Evolutionary conservation across 73 alveolate species (phyloP).

Genomic region (Paramecium tetraurelia): DNA sequence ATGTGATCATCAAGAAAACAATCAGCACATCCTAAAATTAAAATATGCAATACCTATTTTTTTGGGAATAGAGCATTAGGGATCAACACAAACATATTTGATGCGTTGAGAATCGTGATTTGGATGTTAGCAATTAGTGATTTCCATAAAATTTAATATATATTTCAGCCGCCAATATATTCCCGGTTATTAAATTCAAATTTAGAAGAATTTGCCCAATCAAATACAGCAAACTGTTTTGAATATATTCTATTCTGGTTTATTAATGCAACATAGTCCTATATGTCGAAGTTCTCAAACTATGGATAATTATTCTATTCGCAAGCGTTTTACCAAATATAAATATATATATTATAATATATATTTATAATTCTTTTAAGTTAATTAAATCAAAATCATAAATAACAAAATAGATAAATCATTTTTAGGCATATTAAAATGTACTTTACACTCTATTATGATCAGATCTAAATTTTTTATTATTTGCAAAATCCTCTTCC

Average conservation of each 20-base stretch:
- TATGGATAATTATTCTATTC: neutral
- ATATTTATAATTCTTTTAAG: neutral
- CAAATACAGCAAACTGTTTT: neutral
- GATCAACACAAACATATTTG: conserved; percentile 36
- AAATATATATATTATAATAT: neutral
- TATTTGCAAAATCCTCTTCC: neutral
- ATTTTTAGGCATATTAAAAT: neutral
- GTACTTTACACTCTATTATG: conserved; percentile 19
- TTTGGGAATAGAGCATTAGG: neutral
- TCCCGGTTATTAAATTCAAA: conserved; percentile 17
- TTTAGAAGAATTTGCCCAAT: neutral
- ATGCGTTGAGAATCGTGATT: neutral
- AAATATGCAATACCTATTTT: neutral
- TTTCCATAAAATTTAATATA: conserved; percentile 7
- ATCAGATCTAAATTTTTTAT: neutral
- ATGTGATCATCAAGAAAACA: conserved; percentile 41
- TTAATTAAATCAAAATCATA: neutral
- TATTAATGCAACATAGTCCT: neutral
- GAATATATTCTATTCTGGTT: neutral
- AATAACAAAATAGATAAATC: neutral
- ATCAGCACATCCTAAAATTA: conserved; percentile 21
- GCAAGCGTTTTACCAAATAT: neutral
- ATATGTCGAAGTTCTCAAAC: neutral
- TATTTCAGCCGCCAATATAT: neutral
- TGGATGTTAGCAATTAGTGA: neutral